Evolutionary conservation across 805 yeast genomes (phyloP).

Genomic region (baker's yeast (Saccharomyces cerevisiae)): DNA sequence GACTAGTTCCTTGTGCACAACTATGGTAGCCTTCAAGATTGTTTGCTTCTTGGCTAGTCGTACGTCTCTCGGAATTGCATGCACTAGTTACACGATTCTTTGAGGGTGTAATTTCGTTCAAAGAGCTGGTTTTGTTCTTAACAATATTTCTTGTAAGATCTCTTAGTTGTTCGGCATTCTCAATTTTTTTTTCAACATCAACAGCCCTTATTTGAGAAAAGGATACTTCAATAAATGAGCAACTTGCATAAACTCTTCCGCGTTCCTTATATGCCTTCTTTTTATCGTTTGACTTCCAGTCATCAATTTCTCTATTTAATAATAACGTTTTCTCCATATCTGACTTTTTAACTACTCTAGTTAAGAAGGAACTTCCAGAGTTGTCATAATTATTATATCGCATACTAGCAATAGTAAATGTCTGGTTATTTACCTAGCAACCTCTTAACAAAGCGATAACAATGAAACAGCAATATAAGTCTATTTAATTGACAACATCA

Average conservation of each 20-base stretch:
- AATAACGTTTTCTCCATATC: neutral
- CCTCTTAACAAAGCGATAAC: neutral
- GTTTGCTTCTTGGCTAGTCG: neutral
- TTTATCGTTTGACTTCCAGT: neutral
- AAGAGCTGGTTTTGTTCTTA: neutral
- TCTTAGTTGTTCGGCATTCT: neutral
- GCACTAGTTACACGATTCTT: neutral
- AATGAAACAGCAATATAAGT: neutral
- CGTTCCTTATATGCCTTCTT: neutral
- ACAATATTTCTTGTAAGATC: neutral
- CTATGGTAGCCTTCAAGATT: neutral
- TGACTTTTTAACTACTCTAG: neutral
- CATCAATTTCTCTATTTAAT: neutral
- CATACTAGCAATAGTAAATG: neutral
- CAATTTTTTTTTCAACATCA: neutral
- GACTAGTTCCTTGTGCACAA: neutral
- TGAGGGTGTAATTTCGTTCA: neutral
- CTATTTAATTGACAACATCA: neutral
- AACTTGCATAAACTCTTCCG: neutral
- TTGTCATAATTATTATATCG: neutral
- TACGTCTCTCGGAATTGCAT: neutral
- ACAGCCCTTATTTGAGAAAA: neutral
- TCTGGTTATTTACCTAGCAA: neutral
- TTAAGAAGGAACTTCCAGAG: neutral
- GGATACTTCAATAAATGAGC: neutral